Conservation (phyloP, 2,329 filamentous ascomycete species). For the Pseudocercospora musae region DNA sequence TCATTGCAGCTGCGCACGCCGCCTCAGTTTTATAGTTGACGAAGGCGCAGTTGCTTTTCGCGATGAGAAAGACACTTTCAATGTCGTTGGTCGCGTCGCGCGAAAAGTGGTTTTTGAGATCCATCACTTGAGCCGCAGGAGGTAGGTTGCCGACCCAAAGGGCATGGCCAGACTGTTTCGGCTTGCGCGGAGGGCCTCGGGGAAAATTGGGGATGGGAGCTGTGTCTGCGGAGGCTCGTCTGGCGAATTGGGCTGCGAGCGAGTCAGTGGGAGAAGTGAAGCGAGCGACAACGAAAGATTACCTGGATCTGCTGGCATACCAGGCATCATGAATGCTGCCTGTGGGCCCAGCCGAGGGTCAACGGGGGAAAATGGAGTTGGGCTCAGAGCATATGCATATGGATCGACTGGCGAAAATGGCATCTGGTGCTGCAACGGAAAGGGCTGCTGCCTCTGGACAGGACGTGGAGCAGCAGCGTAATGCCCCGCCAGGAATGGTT, state of each 20-base stretch:
- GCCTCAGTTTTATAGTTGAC: slow-evolving; percentile 86
- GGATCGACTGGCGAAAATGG: slow-evolving; percentile 26
- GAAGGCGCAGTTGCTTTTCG: slow-evolving; percentile 96
- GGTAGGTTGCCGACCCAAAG: slow-evolving; percentile 96
- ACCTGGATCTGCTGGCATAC: slow-evolving; percentile 20
- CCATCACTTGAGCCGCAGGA: slow-evolving; percentile 74
- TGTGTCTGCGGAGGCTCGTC: slow-evolving; percentile 21
- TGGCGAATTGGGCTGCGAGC: slow-evolving; percentile 21
- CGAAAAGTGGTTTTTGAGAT: slow-evolving; percentile 87
- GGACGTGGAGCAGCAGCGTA: slow-evolving; percentile 17
- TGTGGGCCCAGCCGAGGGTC: slow-evolving; percentile 26
- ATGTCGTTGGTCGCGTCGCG: slow-evolving; percentile 70
- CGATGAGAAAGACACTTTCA: slow-evolving; percentile 88
- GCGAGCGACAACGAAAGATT: background rate
- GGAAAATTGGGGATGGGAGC: slow-evolving; percentile 40
- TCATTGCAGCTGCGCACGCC: slow-evolving; percentile 72
- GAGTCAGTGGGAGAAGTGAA: slow-evolving; percentile 1
- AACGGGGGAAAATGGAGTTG: slow-evolving; percentile 23
- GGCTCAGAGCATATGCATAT: slow-evolving; percentile 25
- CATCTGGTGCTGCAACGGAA: slow-evolving; percentile 21
- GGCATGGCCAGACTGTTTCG: slow-evolving; percentile 73
- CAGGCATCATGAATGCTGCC: slow-evolving; percentile 18
- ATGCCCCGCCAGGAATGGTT: slow-evolving; percentile 21
- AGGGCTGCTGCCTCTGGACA: slow-evolving; percentile 18
- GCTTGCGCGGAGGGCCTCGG: slow-evolving; percentile 64